phyloP scores from a whole-genome alignment of 2,329 filamentous ascomycete genomes.

The Thermothelomyces thermophilus region DNA sequence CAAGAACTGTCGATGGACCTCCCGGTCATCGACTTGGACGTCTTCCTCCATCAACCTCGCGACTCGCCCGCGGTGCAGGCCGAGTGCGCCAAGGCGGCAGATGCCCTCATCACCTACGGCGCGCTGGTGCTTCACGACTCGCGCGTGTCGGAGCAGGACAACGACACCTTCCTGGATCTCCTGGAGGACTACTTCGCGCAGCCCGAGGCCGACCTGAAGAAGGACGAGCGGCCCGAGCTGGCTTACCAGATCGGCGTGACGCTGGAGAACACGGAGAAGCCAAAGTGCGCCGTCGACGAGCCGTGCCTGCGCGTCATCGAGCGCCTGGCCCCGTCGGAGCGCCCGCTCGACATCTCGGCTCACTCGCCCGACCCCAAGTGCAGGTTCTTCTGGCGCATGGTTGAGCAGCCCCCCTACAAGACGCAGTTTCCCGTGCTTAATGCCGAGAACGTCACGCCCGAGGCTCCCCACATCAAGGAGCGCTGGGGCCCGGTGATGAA shows the following conservation, averaged over 20 bases:
- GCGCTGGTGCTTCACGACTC: slow-evolving; percentile 55
- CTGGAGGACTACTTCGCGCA: slow-evolving; percentile 61
- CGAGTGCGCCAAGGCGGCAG: slow-evolving; percentile 49
- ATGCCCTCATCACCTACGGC: slow-evolving; percentile 53
- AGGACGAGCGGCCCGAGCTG: slow-evolving; percentile 51
- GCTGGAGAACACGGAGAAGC: slow-evolving; percentile 57
- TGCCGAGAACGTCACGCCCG: slow-evolving; percentile 48
- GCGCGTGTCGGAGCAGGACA: slow-evolving; percentile 49
- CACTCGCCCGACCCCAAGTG: slow-evolving; percentile 56
- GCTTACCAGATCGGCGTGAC: slow-evolving; percentile 57
- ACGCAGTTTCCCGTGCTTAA: slow-evolving; percentile 51
- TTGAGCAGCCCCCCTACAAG: slow-evolving; percentile 45
- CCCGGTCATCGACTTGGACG: slow-evolving; percentile 53
- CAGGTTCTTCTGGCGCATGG: slow-evolving; percentile 58
- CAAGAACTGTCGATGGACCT: slow-evolving; percentile 44
- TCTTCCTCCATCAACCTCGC: slow-evolving; percentile 42
- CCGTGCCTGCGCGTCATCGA: slow-evolving; percentile 52
- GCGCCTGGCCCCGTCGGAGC: slow-evolving; percentile 47
- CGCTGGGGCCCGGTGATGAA: slow-evolving; percentile 51
- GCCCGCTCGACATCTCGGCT: slow-evolving; percentile 51
- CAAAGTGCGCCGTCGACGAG: slow-evolving; percentile 57
- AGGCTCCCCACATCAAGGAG: slow-evolving; percentile 40
- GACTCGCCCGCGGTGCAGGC: slow-evolving; percentile 39
- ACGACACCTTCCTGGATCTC: slow-evolving; percentile 52
- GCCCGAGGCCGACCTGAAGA: slow-evolving; percentile 38